phyloP scores from a whole-genome alignment of 148 eudicot genomes.

The Polygonum maritimum region DNA sequence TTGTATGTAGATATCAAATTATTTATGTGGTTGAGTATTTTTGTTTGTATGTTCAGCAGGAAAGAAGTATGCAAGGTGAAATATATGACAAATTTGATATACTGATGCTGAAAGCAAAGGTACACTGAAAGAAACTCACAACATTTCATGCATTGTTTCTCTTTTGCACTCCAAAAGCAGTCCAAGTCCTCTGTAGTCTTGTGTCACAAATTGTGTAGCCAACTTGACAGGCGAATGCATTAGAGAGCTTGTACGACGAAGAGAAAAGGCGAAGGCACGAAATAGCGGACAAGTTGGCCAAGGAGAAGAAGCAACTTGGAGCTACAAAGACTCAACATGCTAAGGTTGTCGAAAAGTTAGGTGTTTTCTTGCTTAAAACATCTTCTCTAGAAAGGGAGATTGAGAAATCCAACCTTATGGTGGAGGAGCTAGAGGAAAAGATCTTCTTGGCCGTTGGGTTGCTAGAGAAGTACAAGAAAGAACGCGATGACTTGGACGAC shows the following conservation, averaged over 20 bases:
- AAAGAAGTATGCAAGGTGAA: background rate
- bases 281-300: conserved; percentile 17
- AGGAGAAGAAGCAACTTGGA: conserved; percentile 41
- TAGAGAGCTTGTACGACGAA: conserved; percentile 4
- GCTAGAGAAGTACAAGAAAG: conserved; percentile 59
- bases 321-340: conserved; percentile 28
- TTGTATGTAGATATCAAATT: background rate
- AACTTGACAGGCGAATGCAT: background rate
- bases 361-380: conserved; percentile 35
- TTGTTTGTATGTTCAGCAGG: conserved; percentile 2
- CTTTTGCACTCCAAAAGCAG: too few relatives aligned
- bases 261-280: conserved; percentile 9
- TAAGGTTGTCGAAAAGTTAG: conserved; percentile 35
- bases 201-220: background rate
- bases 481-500: conserved; percentile 50
- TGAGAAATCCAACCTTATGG: conserved; percentile 30
- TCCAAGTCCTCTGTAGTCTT: too few relatives aligned
- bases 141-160: background rate
- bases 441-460: conserved; percentile 54
- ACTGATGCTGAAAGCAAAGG: conserved; percentile 6
- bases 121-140: background rate
- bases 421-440: conserved; percentile 54
- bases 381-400: conserved; percentile 42
- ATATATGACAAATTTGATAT: conserved; percentile 4
- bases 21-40: background rate